Conservation (phyloP, 2,329 filamentous ascomycete genomes). For the Annulohypoxylon truncatum region DNA sequence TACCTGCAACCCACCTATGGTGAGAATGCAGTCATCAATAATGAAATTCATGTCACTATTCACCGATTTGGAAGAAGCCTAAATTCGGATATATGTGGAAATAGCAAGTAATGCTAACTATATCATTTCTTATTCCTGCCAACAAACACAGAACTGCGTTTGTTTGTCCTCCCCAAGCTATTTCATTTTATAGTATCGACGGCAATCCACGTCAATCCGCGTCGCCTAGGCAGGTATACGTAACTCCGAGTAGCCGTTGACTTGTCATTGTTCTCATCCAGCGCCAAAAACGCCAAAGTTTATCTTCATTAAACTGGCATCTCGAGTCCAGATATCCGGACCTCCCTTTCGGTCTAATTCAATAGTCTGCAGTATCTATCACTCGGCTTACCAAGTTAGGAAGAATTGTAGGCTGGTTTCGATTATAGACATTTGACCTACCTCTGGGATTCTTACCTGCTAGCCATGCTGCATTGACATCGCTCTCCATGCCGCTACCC, state of each 20-base stretch:
- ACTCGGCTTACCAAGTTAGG: slow-evolving; percentile 14
- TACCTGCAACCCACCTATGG: background rate
- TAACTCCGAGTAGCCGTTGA: background rate
- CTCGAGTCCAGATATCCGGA: slow-evolving; percentile 13
- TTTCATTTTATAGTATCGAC: slow-evolving; percentile 1
- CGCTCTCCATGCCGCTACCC: slow-evolving; percentile 35
- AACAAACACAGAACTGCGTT: slow-evolving; percentile 25
- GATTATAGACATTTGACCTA: slow-evolving; percentile 11
- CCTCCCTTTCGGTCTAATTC: slow-evolving; percentile 12
- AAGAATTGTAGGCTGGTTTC: slow-evolving; percentile 6
- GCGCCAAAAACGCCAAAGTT: slow-evolving; percentile 11
- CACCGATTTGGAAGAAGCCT: background rate
- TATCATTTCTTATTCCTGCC: slow-evolving; percentile 18
- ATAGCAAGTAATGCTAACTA: background rate
- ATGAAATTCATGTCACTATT: background rate
- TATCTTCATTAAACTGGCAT: slow-evolving; percentile 6
- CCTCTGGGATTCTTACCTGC: slow-evolving; percentile 11
- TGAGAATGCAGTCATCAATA: background rate
- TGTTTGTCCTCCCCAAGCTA: slow-evolving; percentile 11
- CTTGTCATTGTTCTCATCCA: slow-evolving; percentile 1
- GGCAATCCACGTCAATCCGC: slow-evolving; percentile 26
- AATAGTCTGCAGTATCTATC: slow-evolving; percentile 3
- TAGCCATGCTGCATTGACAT: slow-evolving; percentile 22
- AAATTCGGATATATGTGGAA: background rate
- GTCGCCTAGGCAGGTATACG: background rate